Conservation (phyloP, 2,329 filamentous ascomycete genomes). For the Neurospora sp. region DNA sequence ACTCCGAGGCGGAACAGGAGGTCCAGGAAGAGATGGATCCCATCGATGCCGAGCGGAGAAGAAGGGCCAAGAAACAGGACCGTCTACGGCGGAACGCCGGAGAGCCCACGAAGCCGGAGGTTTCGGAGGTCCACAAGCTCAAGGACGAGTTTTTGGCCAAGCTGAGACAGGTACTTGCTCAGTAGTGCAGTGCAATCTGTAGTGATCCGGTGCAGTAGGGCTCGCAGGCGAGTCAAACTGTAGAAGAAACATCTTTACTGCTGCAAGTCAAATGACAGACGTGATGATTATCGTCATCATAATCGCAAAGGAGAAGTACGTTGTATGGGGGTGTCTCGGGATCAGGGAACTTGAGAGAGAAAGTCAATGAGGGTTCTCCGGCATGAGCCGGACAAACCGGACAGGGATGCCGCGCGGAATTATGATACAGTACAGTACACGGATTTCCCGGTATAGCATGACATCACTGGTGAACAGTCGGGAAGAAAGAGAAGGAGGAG, state of each 20-base stretch:
- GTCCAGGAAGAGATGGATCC: slow-evolving; percentile 75
- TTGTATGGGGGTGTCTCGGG: neutral
- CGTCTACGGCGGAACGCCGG: slow-evolving; percentile 70
- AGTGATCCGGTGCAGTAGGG: neutral
- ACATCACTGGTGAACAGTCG: neutral
- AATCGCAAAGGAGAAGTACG: neutral
- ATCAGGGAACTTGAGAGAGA: neutral
- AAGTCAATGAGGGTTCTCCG: neutral
- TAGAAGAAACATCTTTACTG: neutral
- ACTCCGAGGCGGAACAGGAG: slow-evolving; percentile 56
- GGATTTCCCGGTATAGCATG: neutral
- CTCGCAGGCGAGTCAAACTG: neutral
- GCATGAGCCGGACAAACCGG: neutral
- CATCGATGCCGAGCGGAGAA: slow-evolving; percentile 74
- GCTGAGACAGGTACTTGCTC: slow-evolving; percentile 71
- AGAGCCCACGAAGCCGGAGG: slow-evolving; percentile 70
- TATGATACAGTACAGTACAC: neutral
- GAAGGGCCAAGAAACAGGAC: slow-evolving; percentile 69
- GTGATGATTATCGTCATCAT: neutral
- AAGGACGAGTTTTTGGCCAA: slow-evolving; percentile 72
- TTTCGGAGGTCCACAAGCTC: slow-evolving; percentile 73
- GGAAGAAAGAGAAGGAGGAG: neutral
- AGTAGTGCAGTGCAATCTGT: slow-evolving; percentile 33
- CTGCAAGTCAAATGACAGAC: neutral
- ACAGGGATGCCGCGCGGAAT: neutral